These are phyloP conservation scores for Neurospora terricola DNA, from an alignment of 495 filamentous ascomycete genomes.

Conservation along the genomic window DNA sequence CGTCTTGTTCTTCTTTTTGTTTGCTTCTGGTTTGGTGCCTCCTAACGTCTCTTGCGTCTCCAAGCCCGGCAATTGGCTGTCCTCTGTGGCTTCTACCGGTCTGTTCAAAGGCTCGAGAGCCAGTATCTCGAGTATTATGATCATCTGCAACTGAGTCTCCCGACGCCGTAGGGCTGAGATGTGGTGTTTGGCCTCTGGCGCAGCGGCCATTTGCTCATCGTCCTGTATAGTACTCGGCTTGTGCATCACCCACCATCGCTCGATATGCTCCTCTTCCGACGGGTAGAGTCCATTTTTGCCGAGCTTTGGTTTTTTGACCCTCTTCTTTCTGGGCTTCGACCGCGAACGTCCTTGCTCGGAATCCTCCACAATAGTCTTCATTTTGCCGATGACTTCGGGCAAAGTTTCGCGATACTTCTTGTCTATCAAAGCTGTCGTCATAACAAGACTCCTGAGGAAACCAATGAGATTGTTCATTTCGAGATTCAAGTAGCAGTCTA, in stretches of 20 bases:
- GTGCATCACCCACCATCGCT: conserved; percentile 65
- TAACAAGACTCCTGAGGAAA: conserved; percentile 60
- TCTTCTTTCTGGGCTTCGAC: conserved; percentile 44
- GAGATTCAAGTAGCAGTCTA: conserved; percentile 41
- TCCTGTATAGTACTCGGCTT: conserved; percentile 24
- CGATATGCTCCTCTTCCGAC: conserved; percentile 62
- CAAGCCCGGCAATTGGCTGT: conserved; percentile 30
- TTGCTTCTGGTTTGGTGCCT: conserved; percentile 15
- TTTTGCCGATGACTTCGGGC: conserved; percentile 53
- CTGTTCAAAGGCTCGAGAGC: conserved; percentile 52
- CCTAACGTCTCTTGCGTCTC: conserved; percentile 13
- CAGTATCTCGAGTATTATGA: conserved; percentile 80
- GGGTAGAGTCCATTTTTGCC: conserved; percentile 71
- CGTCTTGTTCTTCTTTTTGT: conserved; percentile 29
- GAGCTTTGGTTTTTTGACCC: conserved; percentile 57
- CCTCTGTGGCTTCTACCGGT: conserved; percentile 25
- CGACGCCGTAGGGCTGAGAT: conserved; percentile 57
- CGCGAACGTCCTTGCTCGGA: conserved; percentile 47
- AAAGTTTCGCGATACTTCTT: conserved; percentile 78
- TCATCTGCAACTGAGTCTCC: conserved; percentile 84
- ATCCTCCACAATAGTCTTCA: conserved; percentile 43
- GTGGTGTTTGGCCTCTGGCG: conserved; percentile 43
- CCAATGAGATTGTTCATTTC: conserved; percentile 49
- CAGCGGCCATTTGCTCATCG: conserved; percentile 24
- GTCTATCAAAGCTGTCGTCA: conserved; percentile 68